phyloP scores from a whole-genome alignment of 2,329 filamentous ascomycete genomes.

The Pseudopithomyces chartarum region DNA sequence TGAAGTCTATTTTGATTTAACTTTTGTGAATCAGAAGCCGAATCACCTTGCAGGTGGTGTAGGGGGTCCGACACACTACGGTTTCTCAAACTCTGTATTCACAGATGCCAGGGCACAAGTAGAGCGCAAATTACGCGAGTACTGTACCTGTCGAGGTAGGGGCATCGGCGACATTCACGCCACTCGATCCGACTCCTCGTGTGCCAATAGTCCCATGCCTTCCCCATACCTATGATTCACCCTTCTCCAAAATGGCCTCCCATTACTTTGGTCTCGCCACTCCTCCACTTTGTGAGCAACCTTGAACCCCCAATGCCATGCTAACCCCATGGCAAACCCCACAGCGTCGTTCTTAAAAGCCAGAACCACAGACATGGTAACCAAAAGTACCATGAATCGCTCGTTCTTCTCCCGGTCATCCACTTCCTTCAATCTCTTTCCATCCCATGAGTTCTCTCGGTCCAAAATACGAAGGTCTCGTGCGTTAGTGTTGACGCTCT shows the following conservation, averaged over 20 bases:
- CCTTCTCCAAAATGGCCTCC: slow-evolving; percentile 32
- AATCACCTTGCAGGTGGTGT: too few species aligned
- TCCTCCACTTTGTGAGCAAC: slow-evolving; percentile 28
- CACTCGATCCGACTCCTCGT: slow-evolving; percentile 35
- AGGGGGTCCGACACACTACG: too few species aligned
- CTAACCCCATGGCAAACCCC: slow-evolving; percentile 80
- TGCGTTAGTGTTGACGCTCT: slow-evolving; percentile 78
- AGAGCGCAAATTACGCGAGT: too few species aligned
- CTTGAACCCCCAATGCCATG: slow-evolving; percentile 73
- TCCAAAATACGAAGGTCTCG: slow-evolving; percentile 57
- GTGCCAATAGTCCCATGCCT: slow-evolving; percentile 26
- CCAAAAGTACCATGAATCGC: slow-evolving; percentile 87
- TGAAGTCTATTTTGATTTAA: too few species aligned
- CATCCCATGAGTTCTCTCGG: slow-evolving; percentile 29
- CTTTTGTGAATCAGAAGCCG: too few species aligned
- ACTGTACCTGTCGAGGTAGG: neutral
- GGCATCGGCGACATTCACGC: slow-evolving; percentile 21
- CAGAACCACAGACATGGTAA: slow-evolving; percentile 79
- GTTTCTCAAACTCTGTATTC: too few species aligned
- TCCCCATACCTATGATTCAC: slow-evolving; percentile 24
- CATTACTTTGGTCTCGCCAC: slow-evolving; percentile 24
- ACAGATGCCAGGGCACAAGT: too few species aligned
- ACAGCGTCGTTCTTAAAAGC: slow-evolving; percentile 90
- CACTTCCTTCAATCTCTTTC: slow-evolving; percentile 57
- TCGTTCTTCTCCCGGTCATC: slow-evolving; percentile 72